Percentiles rank a stretch among this genome's conserved stretches.
Evolutionary conservation across 2,329 filamentous ascomycete genomes (phyloP).

Genomic region (Phyllosticta capitalensis): DNA sequence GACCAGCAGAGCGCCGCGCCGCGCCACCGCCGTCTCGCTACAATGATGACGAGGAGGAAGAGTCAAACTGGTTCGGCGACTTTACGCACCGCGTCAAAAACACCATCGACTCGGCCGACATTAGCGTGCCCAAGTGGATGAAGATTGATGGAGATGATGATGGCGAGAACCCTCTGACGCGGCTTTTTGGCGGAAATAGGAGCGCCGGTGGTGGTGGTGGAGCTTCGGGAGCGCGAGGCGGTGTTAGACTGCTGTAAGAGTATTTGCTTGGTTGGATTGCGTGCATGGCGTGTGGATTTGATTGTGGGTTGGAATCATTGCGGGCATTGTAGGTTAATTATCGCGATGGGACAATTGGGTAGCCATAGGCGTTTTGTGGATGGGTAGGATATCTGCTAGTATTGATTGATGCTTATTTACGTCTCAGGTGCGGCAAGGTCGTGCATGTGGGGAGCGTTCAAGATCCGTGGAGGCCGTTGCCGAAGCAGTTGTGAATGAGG

Average conservation of each 20-base stretch:
- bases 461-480: too few relatives aligned
- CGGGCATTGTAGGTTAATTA: not conserved
- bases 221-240: not conserved
- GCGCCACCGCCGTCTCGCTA: not conserved
- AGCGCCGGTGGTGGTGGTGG: not conserved
- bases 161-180: conserved; percentile 3
- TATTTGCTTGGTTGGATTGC: not conserved
- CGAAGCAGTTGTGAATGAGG: too few relatives aligned
- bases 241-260: not conserved
- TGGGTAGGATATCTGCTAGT: not conserved
- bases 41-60: conserved; percentile 47
- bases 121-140: conserved; percentile 69
- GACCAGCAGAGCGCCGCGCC: conserved; percentile 5
- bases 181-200: not conserved
- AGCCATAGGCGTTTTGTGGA: not conserved
- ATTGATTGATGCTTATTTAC: not conserved
- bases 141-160: conserved; percentile 44
- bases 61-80: conserved; percentile 74
- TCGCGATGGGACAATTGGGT: not conserved
- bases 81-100: conserved; percentile 83
- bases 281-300: not conserved
- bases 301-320: not conserved
- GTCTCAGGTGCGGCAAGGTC: too few relatives aligned
- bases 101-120: conserved; percentile 66
- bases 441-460: too few relatives aligned